Base-by-base conservation (phyloP, 164 flowering plant genomes). In the Tetrastigma voinierianum region DNA sequence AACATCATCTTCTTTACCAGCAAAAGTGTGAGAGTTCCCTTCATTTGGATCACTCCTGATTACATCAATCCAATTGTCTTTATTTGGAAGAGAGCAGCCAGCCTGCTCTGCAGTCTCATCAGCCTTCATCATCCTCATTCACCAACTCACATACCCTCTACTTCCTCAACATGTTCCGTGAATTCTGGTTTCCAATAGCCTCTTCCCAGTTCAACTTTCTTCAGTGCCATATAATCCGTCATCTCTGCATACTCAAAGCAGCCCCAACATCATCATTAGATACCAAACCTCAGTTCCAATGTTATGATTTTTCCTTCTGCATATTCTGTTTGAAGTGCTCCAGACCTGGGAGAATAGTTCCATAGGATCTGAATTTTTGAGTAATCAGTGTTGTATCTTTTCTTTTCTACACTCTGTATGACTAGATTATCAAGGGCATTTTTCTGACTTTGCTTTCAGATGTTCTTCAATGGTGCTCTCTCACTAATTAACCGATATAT, bases 201-300 rank as follows among this genome's bases (percentile, higher is more conserved):
- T 93, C 99, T 79, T 96, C 99, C 79, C 88, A n/a, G 76, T 68
- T 96, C 98, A 70, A 91, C 94, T 76, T 76, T 96, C 76, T 96
- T 96, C 78, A 96, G 67, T 16, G 99, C 99, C 99, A 90, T 93
- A 75, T 96, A 96, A 79, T 96, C 99, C 32, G 97, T 96, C 99
- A 82, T 96, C 99, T 96, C 99, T 48, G 84, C 98, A 71, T 77
- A 68, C 68, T 90, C 71, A 96, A 74, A 66, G 99, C 99, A 82
- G 98, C 99, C 72, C 93, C 99, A 55, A 96, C 83, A 79, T 96
- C 99, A 17, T 83, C 93, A 79, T 82, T 87, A 19, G 99, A 90
- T 10, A 91, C 67, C 53, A 83, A 69, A 61, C 69, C 72, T 85
- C 95, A 72, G 24, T 56, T 57, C 70, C 82, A 70, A 64, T 57